Evolutionary conservation across 805 yeast species (phyloP).

Genomic region (Pichia californica): DNA sequence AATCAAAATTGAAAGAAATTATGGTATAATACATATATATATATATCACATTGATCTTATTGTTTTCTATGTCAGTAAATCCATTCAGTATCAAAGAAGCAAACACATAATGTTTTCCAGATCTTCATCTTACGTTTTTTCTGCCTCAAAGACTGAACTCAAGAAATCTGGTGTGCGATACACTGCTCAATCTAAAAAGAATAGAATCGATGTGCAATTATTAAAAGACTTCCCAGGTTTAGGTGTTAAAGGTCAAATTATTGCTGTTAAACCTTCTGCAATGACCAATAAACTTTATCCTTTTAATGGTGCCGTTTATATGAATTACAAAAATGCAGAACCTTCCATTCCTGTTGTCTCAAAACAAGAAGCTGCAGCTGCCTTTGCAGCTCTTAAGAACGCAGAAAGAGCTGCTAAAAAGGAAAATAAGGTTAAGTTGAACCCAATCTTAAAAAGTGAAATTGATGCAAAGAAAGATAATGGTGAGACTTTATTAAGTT

Average conservation of each 20-base stretch:
- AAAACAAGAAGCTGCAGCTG: slow-evolving; percentile 12
- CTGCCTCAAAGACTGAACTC: slow-evolving; percentile 14
- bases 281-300: slow-evolving; percentile 78
- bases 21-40: no score
- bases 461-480: slow-evolving; percentile 1
- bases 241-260: slow-evolving; percentile 68
- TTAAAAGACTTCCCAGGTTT: slow-evolving; percentile 56
- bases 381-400: slow-evolving; percentile 11
- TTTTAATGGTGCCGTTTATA: slow-evolving; percentile 67
- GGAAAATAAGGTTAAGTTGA: slow-evolving; percentile 8
- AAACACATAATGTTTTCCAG: slow-evolving; percentile 17
- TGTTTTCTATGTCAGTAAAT: no score
- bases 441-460: slow-evolving; percentile 8
- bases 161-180: slow-evolving; percentile 31
- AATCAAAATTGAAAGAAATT: no score
- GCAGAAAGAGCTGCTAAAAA: slow-evolving; percentile 6
- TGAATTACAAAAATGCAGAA: slow-evolving; percentile 30
- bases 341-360: slow-evolving; percentile 30
- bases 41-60: no score
- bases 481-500: slow-evolving; percentile 13
- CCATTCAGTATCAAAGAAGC: neutral
- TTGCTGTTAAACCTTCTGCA: slow-evolving; percentile 67
- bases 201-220: slow-evolving; percentile 68
- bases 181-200: slow-evolving; percentile 44
- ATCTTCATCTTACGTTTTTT: slow-evolving; percentile 10